These are phyloP conservation scores for Saussurea involucrata DNA, from an alignment of 129 eudicot species.

Conservation along the genomic window DNA sequence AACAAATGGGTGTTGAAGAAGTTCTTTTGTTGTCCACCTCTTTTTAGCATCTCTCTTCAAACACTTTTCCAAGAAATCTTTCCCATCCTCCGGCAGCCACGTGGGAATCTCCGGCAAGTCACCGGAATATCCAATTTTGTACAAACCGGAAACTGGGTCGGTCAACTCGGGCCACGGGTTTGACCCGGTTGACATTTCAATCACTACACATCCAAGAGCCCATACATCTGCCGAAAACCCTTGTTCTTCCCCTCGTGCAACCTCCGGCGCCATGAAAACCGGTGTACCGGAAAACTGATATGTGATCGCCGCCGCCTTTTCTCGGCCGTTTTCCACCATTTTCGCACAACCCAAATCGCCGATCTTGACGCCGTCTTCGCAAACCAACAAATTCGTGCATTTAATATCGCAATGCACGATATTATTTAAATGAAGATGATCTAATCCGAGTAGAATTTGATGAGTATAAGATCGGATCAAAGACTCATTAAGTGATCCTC, in stretches of 20 bases:
- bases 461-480: constrained; percentile 37
- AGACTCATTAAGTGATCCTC: constrained; percentile 50
- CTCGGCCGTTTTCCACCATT: constrained; percentile 1
- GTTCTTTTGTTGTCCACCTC: constrained; percentile 58
- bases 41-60: constrained; percentile 40
- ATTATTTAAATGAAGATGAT: constrained; percentile 51
- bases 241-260: constrained; percentile 81
- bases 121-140: constrained; percentile 60
- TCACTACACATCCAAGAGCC: constrained; percentile 75
- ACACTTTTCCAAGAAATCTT: constrained; percentile 64
- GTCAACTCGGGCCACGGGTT: constrained; percentile 62
- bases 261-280: constrained; percentile 87
- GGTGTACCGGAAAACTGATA: constrained; percentile 67
- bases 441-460: constrained; percentile 55
- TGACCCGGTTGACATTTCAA: constrained; percentile 83
- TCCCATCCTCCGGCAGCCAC: constrained; percentile 45
- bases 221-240: constrained; percentile 77
- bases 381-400: constrained; percentile 59
- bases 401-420: constrained; percentile 84
- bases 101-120: constrained; percentile 55
- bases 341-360: constrained; percentile 76
- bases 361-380: constrained; percentile 53
- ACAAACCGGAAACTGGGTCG: constrained; percentile 60
- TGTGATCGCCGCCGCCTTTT: not conserved
- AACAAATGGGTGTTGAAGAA: constrained; percentile 60